These are phyloP conservation scores for Russula ochroleuca DNA, from an alignment of 768 basidiomycete species.

Conservation along the genomic window DNA sequence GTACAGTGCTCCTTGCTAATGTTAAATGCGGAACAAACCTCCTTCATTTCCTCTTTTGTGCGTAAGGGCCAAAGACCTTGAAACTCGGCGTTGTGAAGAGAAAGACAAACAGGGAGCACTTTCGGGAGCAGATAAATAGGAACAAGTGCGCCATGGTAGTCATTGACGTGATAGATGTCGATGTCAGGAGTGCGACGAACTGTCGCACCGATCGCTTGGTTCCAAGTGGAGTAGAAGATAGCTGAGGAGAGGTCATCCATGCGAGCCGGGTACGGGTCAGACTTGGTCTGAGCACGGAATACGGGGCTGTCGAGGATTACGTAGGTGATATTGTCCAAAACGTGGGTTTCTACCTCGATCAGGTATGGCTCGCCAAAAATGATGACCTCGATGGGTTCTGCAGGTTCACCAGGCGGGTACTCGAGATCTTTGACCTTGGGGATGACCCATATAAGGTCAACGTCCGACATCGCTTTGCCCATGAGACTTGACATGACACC, in stretches of 20 bases:
- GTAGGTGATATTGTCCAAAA: constrained; percentile 92
- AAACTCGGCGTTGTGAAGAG: constrained; percentile 96
- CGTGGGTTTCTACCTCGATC: constrained; percentile 92
- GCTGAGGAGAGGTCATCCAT: constrained; percentile 97
- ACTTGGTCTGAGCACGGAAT: constrained; percentile 93
- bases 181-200: constrained; percentile 82
- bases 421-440: constrained; percentile 95
- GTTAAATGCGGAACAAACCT: constrained; percentile 97
- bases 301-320: constrained; percentile 93
- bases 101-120: constrained; percentile 84
- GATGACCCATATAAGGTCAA: constrained; percentile 89
- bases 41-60: constrained; percentile 98
- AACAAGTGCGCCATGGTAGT: constrained; percentile 91
- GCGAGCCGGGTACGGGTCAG: constrained; percentile 92
- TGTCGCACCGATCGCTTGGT: constrained; percentile 91
- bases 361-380: constrained; percentile 95
- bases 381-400: constrained; percentile 92
- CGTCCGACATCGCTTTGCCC: constrained; percentile 98
- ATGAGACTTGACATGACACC: constrained; percentile 98
- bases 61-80: constrained; percentile 95
- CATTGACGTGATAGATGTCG: constrained; percentile 93
- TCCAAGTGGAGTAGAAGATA: constrained; percentile 98
- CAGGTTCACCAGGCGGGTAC: constrained; percentile 86
- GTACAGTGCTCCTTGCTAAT: constrained; percentile 94
- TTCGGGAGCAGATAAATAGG: constrained; percentile 90